Evolutionary conservation across 1,139 yeast species (phyloP).

Genomic region (Magnusiomyces suaveolens): DNA sequence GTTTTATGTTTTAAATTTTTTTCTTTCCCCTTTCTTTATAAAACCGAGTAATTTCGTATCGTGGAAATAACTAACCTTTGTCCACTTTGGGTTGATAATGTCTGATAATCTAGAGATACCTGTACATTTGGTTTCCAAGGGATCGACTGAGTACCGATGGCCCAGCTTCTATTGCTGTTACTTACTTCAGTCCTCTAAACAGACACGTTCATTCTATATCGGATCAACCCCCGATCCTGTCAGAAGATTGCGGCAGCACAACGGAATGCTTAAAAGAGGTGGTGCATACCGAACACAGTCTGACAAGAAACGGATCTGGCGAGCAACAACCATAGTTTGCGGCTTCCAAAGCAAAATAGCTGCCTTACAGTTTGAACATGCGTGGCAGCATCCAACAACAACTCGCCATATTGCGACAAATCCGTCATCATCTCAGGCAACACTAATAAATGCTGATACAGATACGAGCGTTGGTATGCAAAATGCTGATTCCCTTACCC

Average conservation of each 20-base stretch:
- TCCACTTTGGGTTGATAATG: no score
- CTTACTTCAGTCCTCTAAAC: conserved; percentile 48
- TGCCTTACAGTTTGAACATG: conserved; percentile 65
- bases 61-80: no score
- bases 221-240: conserved; percentile 73
- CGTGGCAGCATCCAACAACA: conserved; percentile 63
- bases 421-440: not conserved
- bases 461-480: no score
- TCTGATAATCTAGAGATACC: no score
- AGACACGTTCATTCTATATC: conserved; percentile 51
- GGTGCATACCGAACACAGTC: conserved; percentile 61
- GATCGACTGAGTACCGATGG: conserved; percentile 4
- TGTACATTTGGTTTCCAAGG: no score
- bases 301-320: conserved; percentile 61
- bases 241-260: conserved; percentile 64
- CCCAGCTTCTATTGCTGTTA: conserved; percentile 53
- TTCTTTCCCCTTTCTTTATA: no score
- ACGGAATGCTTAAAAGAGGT: conserved; percentile 52
- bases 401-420: conserved; percentile 46
- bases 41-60: no score
- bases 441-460: not conserved
- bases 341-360: conserved; percentile 65
- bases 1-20: no score
- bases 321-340: conserved; percentile 49
- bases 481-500: no score